Base-by-base conservation (phyloP, 176 grass and related monocot species). In the Eleusine indica region DNA sequence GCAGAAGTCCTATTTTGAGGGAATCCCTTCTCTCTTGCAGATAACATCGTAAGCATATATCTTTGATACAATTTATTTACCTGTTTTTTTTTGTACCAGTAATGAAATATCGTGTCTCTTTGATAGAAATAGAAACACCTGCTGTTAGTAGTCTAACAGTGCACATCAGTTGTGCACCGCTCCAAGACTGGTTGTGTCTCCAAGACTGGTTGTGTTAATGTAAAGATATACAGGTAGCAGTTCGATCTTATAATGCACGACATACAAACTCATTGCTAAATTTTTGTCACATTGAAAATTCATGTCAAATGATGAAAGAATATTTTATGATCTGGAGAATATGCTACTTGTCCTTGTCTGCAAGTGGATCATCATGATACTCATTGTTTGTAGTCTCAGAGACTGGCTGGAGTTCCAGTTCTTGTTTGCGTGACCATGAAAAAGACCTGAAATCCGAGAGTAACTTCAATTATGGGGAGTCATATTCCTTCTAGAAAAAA, bases 401-500 rank as follows among this genome's bases (percentile, higher is more conserved):
- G 28, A 72, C 74, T 37, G 83, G 64, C 22, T 82, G 77, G n/a
- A 89, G 28, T 46, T 89, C 87, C 77, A 85, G 37, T 85, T 35
- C 32, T 35, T 82, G 65, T 25, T 89, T 82, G 56, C 43, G 19
- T 77, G 78, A 76, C 19, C 71, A 21, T 25, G 35, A 71, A 35
- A 35, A 35, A 65, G 83, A 85, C 57, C 78, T 85, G 65, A 46
- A 46, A 51, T 15, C 15, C 53, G 19, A 47, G 19, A 71, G 9
- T 11, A 79, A 74, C 35, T 11, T 4, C 65, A 46, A 77, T 81
- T 65, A 66, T 39, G 28, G 39, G 7, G 32, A 39, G n/a, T 8
- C 2, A 75, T 57, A 51, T 21, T 21, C 18, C 15, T 4, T 6
- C 38, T 43, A 2, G 0, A 40, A 9, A 39, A 58, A 54, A 18